A percentile compares a stretch with the other conserved stretches of the same genome.
Evolutionary conservation across 306 rosid genomes (phyloP).

Genomic region (Erythrophleum fordii): DNA sequence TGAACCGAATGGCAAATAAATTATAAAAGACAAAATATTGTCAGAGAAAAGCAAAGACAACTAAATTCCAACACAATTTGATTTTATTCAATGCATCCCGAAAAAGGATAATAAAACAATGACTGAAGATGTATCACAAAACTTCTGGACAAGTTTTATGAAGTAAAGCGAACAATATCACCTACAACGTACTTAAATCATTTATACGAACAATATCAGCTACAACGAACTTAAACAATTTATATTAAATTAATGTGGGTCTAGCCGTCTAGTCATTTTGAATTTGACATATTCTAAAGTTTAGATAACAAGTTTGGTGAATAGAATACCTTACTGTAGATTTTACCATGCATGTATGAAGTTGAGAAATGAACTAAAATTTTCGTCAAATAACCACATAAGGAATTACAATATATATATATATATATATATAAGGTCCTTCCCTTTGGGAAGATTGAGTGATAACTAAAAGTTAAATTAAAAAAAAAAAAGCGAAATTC

Average conservation of each 20-base stretch:
- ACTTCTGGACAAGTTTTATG: neutral
- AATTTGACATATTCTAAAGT: neutral
- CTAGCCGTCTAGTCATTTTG: neutral
- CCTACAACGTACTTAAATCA: no score
- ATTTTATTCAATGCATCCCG: neutral
- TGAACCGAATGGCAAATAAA: slow-evolving; percentile 18
- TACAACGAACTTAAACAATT: no score
- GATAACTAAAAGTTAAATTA: neutral
- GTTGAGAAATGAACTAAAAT: neutral
- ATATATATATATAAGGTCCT: slow-evolving; percentile 16
- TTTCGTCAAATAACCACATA: neutral
- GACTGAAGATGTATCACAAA: neutral
- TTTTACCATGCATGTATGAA: neutral
- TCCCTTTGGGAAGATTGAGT: slow-evolving; percentile 58
- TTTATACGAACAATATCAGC: no score
- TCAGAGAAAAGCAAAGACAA: slow-evolving; percentile 29
- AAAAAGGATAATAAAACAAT: neutral
- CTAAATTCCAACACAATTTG: neutral
- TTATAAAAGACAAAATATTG: slow-evolving; percentile 32
- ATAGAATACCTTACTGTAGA: neutral
- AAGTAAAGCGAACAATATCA: neutral
- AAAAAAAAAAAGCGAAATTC: neutral
- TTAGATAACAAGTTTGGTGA: neutral
- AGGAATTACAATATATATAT: neutral
- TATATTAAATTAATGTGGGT: neutral